These are phyloP conservation scores for Pyrenochaeta sp. DNA, from an alignment of 2,329 filamentous ascomycete species.

Conservation along the genomic window DNA sequence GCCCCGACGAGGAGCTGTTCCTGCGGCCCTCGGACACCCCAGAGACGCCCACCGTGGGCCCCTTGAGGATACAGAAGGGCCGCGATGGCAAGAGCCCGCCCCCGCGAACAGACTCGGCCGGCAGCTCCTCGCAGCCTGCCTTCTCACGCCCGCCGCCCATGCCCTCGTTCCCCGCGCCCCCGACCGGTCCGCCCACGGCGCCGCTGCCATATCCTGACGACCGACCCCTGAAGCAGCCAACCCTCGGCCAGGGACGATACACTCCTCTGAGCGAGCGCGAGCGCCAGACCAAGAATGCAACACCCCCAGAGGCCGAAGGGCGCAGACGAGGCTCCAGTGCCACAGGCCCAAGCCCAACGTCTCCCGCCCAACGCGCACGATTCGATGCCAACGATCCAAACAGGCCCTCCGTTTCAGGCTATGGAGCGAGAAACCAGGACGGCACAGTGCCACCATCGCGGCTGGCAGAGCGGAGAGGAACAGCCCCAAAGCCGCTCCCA, in stretches of 20 bases:
- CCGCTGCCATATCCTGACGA: slow-evolving; percentile 58
- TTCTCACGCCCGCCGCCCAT: slow-evolving; percentile 53
- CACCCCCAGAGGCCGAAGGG: slow-evolving; percentile 42
- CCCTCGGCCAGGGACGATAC: slow-evolving; percentile 36
- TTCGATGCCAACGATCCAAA: slow-evolving; percentile 59
- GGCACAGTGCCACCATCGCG: slow-evolving; percentile 60
- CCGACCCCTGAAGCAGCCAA: slow-evolving; percentile 37
- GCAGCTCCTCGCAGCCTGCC: slow-evolving; percentile 60
- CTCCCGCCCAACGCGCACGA: slow-evolving; percentile 46
- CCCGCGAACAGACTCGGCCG: slow-evolving; percentile 67
- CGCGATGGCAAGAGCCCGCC: slow-evolving; percentile 64
- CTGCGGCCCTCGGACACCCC: slow-evolving; percentile 59
- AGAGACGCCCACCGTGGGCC: slow-evolving; percentile 81
- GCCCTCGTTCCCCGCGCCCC: slow-evolving; percentile 69
- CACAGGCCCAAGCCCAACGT: slow-evolving; percentile 36
- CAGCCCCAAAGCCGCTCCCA: slow-evolving; percentile 81
- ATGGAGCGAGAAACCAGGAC: slow-evolving; percentile 46
- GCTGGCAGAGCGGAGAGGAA: slow-evolving; percentile 81
- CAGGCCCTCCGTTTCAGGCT: slow-evolving; percentile 56
- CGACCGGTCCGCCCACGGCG: slow-evolving; percentile 57
- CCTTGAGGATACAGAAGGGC: slow-evolving; percentile 80
- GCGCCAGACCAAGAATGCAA: slow-evolving; percentile 41
- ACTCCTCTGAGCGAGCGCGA: slow-evolving; percentile 49
- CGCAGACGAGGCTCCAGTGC: slow-evolving; percentile 40
- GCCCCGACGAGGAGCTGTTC: slow-evolving; percentile 84